Base-by-base conservation (phyloP, 2,329 filamentous ascomycete species). In the Ascocoryne sarcoides region DNA sequence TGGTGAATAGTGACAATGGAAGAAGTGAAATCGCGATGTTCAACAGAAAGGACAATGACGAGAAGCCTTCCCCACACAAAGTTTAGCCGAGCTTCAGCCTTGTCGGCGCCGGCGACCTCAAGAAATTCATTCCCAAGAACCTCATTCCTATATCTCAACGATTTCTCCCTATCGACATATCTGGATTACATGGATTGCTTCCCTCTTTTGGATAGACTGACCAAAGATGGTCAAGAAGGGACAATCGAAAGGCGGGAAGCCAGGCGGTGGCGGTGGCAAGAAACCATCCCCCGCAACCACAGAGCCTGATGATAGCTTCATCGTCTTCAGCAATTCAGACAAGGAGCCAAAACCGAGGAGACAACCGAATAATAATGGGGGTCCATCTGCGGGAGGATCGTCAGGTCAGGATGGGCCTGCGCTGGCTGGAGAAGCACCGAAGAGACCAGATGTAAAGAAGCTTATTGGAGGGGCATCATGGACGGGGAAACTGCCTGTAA, bases 401-500 rank as follows among this genome's bases (percentile, higher is more conserved):
- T 42, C 47, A 14, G 48, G 44, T 16, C 45, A 44, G 12, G 50
- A 52, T 42, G 55, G 52, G 14, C 52, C 54, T 16, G 55, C 43
- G 12, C 37, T 57, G 32, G 26, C 48, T 19, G 58, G 56, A 30
- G 58, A 61, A 39, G 51, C 54, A 2, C 52, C 57, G 9, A 55
- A 58, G 39, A 37, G 79, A 52, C 77, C 75, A 10, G 79, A 79
- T 2, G 73, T 74, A 32, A 82, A 82, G 62, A 86, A 93, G 53
- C 68, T 98, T 50, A 94, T 98, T 57, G 92, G 88, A 31, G 92
- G 92, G 36, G 79, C 87, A 43, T 95, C 88, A 52, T 98, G 92
- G 92, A 98, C 92, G 0, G 92, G 92, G 30, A 98, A 98, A 62
- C 68, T 98, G 21, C 92, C 92, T 1, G 84, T 95, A 49, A 95